These are phyloP conservation scores for Phaeophleospora eucalypticola DNA, from an alignment of 2,329 filamentous ascomycete genomes.

Conservation along the genomic window DNA sequence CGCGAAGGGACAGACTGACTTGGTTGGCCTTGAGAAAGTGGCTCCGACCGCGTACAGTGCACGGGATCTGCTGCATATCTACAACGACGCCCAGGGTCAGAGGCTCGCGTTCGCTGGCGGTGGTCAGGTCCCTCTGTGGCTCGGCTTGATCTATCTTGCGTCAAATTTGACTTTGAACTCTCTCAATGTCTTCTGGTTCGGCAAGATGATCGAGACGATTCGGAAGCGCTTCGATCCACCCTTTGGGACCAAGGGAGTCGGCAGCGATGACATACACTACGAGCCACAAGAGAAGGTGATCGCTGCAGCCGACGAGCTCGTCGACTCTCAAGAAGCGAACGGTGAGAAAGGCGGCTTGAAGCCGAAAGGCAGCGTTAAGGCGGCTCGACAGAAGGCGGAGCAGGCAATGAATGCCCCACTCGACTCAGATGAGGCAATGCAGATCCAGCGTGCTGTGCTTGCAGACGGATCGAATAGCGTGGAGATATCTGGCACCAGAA, in stretches of 20 bases:
- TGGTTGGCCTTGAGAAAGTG: constrained; percentile 17
- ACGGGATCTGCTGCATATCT: constrained; percentile 20
- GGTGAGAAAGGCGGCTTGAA: constrained; percentile 1
- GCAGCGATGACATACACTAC: constrained; percentile 24
- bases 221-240: constrained; percentile 68
- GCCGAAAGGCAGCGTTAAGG: constrained; percentile 23
- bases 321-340: background rate
- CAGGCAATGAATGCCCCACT: constrained; percentile 15
- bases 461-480: constrained; percentile 19
- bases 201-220: constrained; percentile 79
- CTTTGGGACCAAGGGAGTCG: constrained; percentile 38
- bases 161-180: constrained; percentile 70
- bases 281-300: constrained; percentile 25
- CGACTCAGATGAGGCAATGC: constrained; percentile 8
- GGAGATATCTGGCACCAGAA: constrained; percentile 15
- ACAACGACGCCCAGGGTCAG: constrained; percentile 23
- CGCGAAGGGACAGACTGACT: constrained; percentile 16
- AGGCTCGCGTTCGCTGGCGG: constrained; percentile 26
- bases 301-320: constrained; percentile 9
- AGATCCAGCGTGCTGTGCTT: constrained; percentile 11
- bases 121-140: constrained; percentile 60
- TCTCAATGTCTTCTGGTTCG: constrained; percentile 81
- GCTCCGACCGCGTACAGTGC: constrained; percentile 16
- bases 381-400: constrained; percentile 22
- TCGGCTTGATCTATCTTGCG: constrained; percentile 62